Percentiles rank a stretch among this genome's conserved stretches.
These are phyloP conservation scores for Pichia nakasei DNA, from an alignment of 805 yeast genomes.

Conservation along the genomic window DNA sequence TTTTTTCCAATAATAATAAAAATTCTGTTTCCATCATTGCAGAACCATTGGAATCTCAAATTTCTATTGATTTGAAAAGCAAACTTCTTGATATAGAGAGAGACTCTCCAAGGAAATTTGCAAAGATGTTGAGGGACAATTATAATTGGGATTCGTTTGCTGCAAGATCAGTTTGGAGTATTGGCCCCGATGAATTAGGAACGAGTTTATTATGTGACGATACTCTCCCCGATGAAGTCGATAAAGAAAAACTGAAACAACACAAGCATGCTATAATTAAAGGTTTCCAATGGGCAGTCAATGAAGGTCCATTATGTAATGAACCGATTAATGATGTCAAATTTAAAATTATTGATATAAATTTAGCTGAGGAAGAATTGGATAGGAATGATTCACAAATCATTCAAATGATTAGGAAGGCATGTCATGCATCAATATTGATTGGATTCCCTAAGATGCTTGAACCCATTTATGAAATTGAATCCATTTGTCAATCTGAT, in stretches of 20 bases:
- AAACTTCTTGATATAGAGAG: slow-evolving; percentile 28
- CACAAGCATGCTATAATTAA: slow-evolving; percentile 51
- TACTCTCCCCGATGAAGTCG: slow-evolving; percentile 63
- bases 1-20: slow-evolving; percentile 45
- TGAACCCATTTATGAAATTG: slow-evolving; percentile 71
- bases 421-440: slow-evolving; percentile 73
- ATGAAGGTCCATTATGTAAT: slow-evolving; percentile 90
- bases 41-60: slow-evolving; percentile 55
- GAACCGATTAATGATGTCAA: slow-evolving; percentile 65
- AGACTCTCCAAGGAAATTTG: slow-evolving; percentile 34
- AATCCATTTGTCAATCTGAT: slow-evolving; percentile 44
- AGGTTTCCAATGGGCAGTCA: slow-evolving; percentile 78
- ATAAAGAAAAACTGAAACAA: slow-evolving; percentile 36
- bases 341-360: slow-evolving; percentile 60
- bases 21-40: slow-evolving; percentile 62
- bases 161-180: slow-evolving; percentile 73
- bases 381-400: slow-evolving; percentile 59
- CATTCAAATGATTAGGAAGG: slow-evolving; percentile 74
- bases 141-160: slow-evolving; percentile 80
- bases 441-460: slow-evolving; percentile 69
- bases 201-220: slow-evolving; percentile 54
- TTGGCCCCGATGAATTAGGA: slow-evolving; percentile 52
- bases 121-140: slow-evolving; percentile 45
- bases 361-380: slow-evolving; percentile 37
- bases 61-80: slow-evolving; percentile 47